Evolutionary conservation across 768 basidiomycete species (phyloP).

Genomic region (Phanerodontia chrysosporium): DNA sequence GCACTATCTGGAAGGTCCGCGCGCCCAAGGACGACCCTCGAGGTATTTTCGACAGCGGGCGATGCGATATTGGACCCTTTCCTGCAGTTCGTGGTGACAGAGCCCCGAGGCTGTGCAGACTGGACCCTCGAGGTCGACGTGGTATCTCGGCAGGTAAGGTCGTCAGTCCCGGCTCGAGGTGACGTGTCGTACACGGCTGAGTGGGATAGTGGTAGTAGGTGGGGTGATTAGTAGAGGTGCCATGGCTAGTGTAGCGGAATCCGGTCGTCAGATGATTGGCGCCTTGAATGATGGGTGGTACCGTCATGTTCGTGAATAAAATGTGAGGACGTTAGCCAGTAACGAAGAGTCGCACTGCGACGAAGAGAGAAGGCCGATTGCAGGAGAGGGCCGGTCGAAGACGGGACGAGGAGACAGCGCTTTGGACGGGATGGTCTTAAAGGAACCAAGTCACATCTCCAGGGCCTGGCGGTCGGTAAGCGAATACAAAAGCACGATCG

Average conservation of each 20-base stretch:
- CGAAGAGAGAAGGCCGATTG: not conserved
- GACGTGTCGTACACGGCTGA: not conserved
- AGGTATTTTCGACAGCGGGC: not conserved
- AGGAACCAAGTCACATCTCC: not conserved
- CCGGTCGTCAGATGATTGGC: not conserved
- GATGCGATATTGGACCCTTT: not conserved
- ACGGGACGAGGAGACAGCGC: not conserved
- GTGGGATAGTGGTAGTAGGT: not conserved
- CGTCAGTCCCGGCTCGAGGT: not conserved
- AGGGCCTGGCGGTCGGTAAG: not conserved
- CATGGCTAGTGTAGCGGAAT: not conserved
- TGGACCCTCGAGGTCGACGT: not conserved
- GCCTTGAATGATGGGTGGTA: not conserved
- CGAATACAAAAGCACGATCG: not conserved
- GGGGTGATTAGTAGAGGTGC: not conserved
- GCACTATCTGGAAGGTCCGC: not conserved
- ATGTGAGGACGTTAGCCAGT: not conserved
- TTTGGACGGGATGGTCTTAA: not conserved
- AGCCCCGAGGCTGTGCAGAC: not conserved
- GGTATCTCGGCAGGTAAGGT: not conserved
- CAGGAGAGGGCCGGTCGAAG: not conserved
- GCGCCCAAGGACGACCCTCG: not conserved
- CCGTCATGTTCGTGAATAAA: not conserved
- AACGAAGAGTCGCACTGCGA: slow-evolving; percentile 5
- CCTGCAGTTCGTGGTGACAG: not conserved